Evolutionary conservation across 2,329 filamentous ascomycete genomes (phyloP).

Genomic region (Cladosporium sp.): DNA sequence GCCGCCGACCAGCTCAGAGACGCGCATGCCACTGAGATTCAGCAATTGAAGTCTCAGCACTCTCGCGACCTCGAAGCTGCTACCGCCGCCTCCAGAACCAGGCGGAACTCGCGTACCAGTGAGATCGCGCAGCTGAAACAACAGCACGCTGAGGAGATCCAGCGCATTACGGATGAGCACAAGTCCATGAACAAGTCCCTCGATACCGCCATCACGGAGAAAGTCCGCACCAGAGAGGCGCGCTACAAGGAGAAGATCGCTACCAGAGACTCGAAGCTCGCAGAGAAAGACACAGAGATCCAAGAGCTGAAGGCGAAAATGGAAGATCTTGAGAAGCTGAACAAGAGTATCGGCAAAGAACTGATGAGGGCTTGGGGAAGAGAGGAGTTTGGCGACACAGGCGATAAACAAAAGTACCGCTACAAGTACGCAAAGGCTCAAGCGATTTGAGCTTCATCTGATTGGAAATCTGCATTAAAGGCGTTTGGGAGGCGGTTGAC

Average conservation of each 20-base stretch:
- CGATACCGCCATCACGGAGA: conserved; percentile 2
- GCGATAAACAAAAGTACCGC: conserved; percentile 27
- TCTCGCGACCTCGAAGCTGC: conserved; percentile 9
- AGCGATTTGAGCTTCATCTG: neutral
- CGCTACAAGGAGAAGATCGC: conserved; percentile 6
- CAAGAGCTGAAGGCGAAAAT: conserved; percentile 17
- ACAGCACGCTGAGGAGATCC: conserved; percentile 10
- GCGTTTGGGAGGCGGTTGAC: neutral
- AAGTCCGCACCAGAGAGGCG: conserved; percentile 1
- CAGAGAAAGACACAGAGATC: conserved; percentile 19
- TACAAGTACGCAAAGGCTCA: conserved; percentile 25
- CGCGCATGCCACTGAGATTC: neutral
- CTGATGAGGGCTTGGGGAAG: conserved; percentile 81
- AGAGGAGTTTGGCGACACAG: conserved; percentile 29
- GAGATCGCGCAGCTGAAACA: conserved; percentile 18
- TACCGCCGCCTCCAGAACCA: neutral
- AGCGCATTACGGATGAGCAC: conserved; percentile 5
- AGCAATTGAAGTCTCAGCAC: neutral
- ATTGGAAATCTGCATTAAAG: neutral
- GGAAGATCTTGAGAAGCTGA: conserved; percentile 25
- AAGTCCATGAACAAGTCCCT: conserved; percentile 3
- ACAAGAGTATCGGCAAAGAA: conserved; percentile 36
- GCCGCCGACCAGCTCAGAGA: neutral
- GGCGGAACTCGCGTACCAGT: conserved; percentile 9
- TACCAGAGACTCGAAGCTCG: conserved; percentile 12